These are phyloP conservation scores for Colletotrichum sp. DNA, from an alignment of 2,329 filamentous ascomycete species.

Conservation along the genomic window DNA sequence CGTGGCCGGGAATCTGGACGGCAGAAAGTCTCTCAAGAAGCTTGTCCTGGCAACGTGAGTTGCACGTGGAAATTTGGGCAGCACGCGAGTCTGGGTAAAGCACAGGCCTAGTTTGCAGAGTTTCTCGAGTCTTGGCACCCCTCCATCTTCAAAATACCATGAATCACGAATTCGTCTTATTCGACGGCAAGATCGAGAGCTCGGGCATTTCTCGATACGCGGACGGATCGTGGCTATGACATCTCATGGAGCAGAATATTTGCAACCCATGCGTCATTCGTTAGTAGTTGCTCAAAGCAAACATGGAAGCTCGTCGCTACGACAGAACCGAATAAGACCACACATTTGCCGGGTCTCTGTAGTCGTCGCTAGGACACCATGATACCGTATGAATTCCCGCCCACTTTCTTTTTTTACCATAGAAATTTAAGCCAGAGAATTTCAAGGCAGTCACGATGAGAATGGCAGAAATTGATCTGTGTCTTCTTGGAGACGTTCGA, in stretches of 20 bases:
- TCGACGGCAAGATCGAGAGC: neutral
- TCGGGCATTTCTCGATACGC: neutral
- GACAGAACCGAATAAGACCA: neutral
- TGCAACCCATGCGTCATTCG: neutral
- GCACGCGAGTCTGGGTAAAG: neutral
- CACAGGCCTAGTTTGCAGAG: neutral
- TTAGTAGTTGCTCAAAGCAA: neutral
- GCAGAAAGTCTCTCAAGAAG: neutral
- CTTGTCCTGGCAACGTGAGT: neutral
- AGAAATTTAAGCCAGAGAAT: rapidly evolving
- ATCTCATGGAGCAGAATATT: neutral
- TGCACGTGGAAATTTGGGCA: neutral
- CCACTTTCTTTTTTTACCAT: no score
- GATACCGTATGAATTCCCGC: rapidly evolving
- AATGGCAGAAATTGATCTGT: neutral
- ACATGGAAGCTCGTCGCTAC: neutral
- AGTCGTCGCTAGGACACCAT: neutral
- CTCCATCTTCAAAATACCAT: neutral
- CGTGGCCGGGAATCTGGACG: neutral
- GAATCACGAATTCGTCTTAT: neutral
- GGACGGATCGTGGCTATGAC: neutral
- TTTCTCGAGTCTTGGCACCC: neutral
- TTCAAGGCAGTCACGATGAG: neutral
- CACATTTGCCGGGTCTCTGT: rapidly evolving
- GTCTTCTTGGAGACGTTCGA: neutral